phyloP scores from a whole-genome alignment of 805 yeast genomes.

The Ogataea methanolica region DNA sequence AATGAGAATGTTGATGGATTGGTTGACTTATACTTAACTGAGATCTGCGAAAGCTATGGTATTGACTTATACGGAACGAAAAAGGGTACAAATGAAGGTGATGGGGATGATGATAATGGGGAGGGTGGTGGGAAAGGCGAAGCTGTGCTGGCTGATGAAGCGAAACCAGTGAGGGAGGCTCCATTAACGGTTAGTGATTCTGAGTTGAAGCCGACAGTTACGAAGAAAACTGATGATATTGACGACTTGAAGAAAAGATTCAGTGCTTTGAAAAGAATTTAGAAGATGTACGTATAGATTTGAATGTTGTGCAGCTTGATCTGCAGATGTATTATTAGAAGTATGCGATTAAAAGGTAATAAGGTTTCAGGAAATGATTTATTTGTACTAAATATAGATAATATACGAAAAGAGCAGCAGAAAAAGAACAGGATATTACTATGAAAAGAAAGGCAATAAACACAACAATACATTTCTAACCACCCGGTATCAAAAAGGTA shows the following conservation, averaged over 20 bases:
- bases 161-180: background rate
- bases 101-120: constrained; percentile 4
- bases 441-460: no score
- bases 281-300: background rate
- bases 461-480: no score
- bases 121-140: background rate
- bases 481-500: no score
- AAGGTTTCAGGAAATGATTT: no score
- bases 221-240: constrained; percentile 15
- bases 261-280: constrained; percentile 42
- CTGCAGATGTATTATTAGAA: no score
- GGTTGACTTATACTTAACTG: constrained; percentile 23
- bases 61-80: constrained; percentile 23
- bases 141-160: background rate
- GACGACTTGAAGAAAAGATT: constrained; percentile 29
- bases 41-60: constrained; percentile 25
- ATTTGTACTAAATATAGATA: no score
- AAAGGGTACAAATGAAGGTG: constrained; percentile 4
- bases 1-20: constrained; percentile 25
- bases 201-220: background rate
- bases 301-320: background rate
- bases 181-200: background rate
- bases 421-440: no score
- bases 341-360: no score
- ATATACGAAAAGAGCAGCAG: no score